phyloP scores from a whole-genome alignment of 192 early-diverging fungal species.

The Bifiguratus adelaidae region DNA sequence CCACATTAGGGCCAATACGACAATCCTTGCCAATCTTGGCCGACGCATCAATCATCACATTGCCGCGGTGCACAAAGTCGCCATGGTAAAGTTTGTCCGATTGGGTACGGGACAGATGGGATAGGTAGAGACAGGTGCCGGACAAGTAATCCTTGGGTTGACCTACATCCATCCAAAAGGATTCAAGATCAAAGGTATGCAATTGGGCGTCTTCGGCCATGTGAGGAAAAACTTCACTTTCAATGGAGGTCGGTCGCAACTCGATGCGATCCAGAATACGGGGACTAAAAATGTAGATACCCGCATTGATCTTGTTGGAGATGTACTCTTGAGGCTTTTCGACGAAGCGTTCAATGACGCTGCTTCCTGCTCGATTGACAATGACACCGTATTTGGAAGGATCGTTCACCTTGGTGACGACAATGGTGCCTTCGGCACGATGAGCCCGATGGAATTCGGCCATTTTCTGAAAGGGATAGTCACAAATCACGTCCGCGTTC shows the following conservation, averaged over 20 bases:
- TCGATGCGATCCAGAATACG: constrained; percentile 83
- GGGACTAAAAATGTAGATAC: constrained; percentile 97
- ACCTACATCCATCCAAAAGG: constrained; percentile 99
- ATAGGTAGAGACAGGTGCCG: constrained; percentile 89
- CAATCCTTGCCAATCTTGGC: constrained; percentile 93
- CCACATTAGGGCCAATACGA: constrained; percentile 96
- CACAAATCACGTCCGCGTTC: constrained; percentile 98
- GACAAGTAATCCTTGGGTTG: constrained; percentile 98
- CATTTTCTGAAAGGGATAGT: constrained; percentile 90
- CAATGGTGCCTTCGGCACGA: constrained; percentile 91
- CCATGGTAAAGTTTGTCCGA: constrained; percentile 63
- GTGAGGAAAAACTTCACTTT: constrained; percentile 92
- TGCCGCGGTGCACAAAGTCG: constrained; percentile 67
- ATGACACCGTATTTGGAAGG: constrained; percentile 99
- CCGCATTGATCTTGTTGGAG: constrained; percentile 97
- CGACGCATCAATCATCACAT: constrained; percentile 86
- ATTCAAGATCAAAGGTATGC: constrained; percentile 87
- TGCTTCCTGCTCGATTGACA: constrained; percentile 64
- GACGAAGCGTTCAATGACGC: constrained; percentile 87
- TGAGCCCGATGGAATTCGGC: constrained; percentile 86
- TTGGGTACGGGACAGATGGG: constrained; percentile 63
- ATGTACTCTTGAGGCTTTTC: constrained; percentile 96
- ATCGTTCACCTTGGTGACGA: constrained; percentile 94
- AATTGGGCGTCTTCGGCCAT: constrained; percentile 85
- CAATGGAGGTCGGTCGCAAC: constrained; percentile 93